Evolutionary conservation across 1,284 basidiomycete genomes (phyloP).

Genomic region (Ganoderma sp.): DNA sequence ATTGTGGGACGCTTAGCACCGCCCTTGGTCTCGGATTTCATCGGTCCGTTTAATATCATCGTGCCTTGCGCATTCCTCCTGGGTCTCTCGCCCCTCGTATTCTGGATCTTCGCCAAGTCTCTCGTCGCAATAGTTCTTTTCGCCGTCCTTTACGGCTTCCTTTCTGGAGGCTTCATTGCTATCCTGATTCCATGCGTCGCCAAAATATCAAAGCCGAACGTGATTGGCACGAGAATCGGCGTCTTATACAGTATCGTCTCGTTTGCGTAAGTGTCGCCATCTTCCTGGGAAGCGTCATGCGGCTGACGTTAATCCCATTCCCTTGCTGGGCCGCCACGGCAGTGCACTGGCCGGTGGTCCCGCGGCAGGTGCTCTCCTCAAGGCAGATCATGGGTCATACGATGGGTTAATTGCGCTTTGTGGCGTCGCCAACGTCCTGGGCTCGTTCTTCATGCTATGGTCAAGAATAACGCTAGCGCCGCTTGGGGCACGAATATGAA

Average conservation of each 20-base stretch:
- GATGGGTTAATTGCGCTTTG: slow-evolving; percentile 59
- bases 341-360: slow-evolving; percentile 67
- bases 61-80: slow-evolving; percentile 60
- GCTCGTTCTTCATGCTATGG: slow-evolving; percentile 57
- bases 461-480: slow-evolving; percentile 44
- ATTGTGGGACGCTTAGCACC: slow-evolving; percentile 62
- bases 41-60: slow-evolving; percentile 49
- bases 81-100: slow-evolving; percentile 36
- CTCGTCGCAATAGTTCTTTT: slow-evolving; percentile 50
- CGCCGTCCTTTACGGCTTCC: slow-evolving; percentile 55
- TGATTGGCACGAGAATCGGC: slow-evolving; percentile 64
- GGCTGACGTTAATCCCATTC: not conserved
- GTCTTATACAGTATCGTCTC: slow-evolving; percentile 64
- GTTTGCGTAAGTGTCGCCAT: slow-evolving; percentile 60
- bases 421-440: slow-evolving; percentile 59
- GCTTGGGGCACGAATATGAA: slow-evolving; percentile 23
- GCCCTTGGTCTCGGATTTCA: slow-evolving; percentile 61
- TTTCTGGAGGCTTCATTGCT: slow-evolving; percentile 35
- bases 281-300: too few relatives aligned
- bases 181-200: slow-evolving; percentile 40
- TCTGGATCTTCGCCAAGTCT: slow-evolving; percentile 30
- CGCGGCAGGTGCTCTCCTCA: slow-evolving; percentile 58
- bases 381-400: slow-evolving; percentile 52
- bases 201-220: slow-evolving; percentile 50
- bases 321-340: not conserved